phyloP scores from a whole-genome alignment of 768 basidiomycete genomes.

The Leccinum boreale region DNA sequence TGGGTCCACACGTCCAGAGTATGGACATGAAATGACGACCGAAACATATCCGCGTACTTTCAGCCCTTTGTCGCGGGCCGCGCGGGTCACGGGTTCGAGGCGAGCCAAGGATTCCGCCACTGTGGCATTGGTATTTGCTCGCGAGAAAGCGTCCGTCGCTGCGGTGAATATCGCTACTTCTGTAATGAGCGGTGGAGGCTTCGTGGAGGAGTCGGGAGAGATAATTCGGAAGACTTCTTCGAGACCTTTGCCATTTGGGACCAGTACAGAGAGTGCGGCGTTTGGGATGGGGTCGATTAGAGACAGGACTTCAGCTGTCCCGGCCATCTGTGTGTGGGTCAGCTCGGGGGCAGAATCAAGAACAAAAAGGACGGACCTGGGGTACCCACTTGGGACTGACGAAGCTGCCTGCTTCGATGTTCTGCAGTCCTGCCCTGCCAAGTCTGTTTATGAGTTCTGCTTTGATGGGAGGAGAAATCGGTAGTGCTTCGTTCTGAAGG shows the following conservation, averaged over 20 bases:
- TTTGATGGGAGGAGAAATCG: slow-evolving; percentile 71
- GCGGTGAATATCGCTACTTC: slow-evolving; percentile 90
- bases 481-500: slow-evolving; percentile 80
- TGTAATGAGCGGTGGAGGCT: slow-evolving; percentile 54
- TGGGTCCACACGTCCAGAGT: slow-evolving; percentile 72
- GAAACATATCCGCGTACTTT: slow-evolving; percentile 85
- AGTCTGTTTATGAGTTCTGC: slow-evolving; percentile 78
- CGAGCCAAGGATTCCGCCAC: slow-evolving; percentile 66
- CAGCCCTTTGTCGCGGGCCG: slow-evolving; percentile 59
- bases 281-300: slow-evolving; percentile 49
- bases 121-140: slow-evolving; percentile 80
- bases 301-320: slow-evolving; percentile 72
- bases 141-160: slow-evolving; percentile 82
- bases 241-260: slow-evolving; percentile 78
- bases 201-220: slow-evolving; percentile 27
- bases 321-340: slow-evolving; percentile 66
- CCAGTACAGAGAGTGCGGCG: slow-evolving; percentile 74
- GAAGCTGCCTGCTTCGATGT: slow-evolving; percentile 85
- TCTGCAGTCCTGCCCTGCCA: slow-evolving; percentile 59
- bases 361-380: slow-evolving; percentile 46
- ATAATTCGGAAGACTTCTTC: slow-evolving; percentile 64
- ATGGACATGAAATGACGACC: slow-evolving; percentile 82
- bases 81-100: slow-evolving; percentile 56
- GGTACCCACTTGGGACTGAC: slow-evolving; percentile 94
- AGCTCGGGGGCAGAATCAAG: neutral